Conservation (phyloP, 1,284 basidiomycete genomes). For the Marasmius sp. region DNA sequence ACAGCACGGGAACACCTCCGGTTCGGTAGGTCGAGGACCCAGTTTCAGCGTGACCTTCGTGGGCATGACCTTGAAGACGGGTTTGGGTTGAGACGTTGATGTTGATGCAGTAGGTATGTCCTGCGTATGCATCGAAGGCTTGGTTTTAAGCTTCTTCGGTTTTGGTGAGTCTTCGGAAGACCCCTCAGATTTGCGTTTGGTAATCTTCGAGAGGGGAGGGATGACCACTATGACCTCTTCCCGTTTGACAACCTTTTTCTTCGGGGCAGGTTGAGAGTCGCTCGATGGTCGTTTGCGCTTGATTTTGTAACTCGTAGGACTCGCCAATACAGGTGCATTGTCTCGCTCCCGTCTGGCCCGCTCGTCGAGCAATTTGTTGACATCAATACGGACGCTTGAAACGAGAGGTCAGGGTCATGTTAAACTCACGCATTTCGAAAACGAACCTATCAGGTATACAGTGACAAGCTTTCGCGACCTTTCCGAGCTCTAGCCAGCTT, state of each 20-base stretch:
- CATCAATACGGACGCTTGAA: slow-evolving; percentile 85
- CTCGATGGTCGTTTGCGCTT: slow-evolving; percentile 4
- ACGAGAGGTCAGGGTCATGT: slow-evolving; percentile 10
- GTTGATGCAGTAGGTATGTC: slow-evolving; percentile 10
- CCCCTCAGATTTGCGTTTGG: slow-evolving; percentile 38
- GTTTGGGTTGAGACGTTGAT: slow-evolving; percentile 28
- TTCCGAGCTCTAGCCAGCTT: slow-evolving; percentile 90
- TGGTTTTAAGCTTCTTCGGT: slow-evolving; percentile 33
- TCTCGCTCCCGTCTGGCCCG: slow-evolving; percentile 45
- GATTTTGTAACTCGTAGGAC: neutral
- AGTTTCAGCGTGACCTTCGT: slow-evolving; percentile 51
- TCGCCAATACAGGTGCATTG: slow-evolving; percentile 18
- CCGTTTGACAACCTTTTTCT: slow-evolving; percentile 11
- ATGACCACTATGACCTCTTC: slow-evolving; percentile 8
- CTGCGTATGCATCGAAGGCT: neutral
- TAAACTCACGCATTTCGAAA: slow-evolving; percentile 3
- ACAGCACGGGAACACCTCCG: slow-evolving; percentile 71
- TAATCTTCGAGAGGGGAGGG: slow-evolving; percentile 14
- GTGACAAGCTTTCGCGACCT: slow-evolving; percentile 78
- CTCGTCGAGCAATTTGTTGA: slow-evolving; percentile 77
- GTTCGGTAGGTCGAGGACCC: slow-evolving; percentile 56
- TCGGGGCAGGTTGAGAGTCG: slow-evolving; percentile 8
- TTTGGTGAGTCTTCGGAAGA: slow-evolving; percentile 25
- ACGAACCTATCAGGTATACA: slow-evolving; percentile 82
- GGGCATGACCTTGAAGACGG: slow-evolving; percentile 34